phyloP scores from a whole-genome alignment of 73 alveolate genomes.

The Paramecium primaurelia region DNA sequence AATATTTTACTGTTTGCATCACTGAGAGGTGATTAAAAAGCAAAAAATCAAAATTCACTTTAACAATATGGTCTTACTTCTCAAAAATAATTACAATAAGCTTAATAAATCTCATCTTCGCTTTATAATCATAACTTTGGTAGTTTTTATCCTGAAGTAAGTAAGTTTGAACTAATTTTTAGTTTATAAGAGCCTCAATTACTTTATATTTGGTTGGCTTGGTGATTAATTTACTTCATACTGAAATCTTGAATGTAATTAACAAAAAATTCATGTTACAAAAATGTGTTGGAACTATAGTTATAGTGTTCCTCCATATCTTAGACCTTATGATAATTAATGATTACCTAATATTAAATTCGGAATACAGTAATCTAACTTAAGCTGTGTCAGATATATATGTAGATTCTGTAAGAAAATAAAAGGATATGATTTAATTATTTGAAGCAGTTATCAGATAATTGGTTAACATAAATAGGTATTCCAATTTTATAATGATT shows the following conservation, averaged over 20 bases:
- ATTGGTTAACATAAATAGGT: slow-evolving; percentile 25
- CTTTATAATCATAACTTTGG: slow-evolving; percentile 31
- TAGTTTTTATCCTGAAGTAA: slow-evolving; percentile 9
- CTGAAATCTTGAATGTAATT: neutral
- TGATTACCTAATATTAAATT: slow-evolving; percentile 19
- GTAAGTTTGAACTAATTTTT: neutral
- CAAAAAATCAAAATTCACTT: slow-evolving; percentile 28
- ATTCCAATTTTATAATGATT: neutral
- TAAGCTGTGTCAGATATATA: slow-evolving; percentile 20
- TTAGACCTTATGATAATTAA: neutral
- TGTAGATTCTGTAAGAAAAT: slow-evolving; percentile 13
- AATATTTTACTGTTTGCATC: neutral
- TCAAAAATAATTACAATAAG: slow-evolving; percentile 32
- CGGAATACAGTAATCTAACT: slow-evolving; percentile 28
- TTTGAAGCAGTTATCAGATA: neutral
- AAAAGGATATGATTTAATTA: neutral
- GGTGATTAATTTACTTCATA: neutral
- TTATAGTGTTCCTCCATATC: neutral
- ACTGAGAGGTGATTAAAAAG: neutral
- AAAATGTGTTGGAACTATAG: neutral
- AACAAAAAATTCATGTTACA: neutral
- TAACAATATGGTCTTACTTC: slow-evolving; percentile 35
- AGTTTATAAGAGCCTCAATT: slow-evolving; percentile 33
- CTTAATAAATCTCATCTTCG: slow-evolving; percentile 18
- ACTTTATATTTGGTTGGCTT: slow-evolving; percentile 18